These are phyloP conservation scores for Diaporthe longicolla DNA, from an alignment of 2,329 filamentous ascomycete genomes.

Conservation along the genomic window DNA sequence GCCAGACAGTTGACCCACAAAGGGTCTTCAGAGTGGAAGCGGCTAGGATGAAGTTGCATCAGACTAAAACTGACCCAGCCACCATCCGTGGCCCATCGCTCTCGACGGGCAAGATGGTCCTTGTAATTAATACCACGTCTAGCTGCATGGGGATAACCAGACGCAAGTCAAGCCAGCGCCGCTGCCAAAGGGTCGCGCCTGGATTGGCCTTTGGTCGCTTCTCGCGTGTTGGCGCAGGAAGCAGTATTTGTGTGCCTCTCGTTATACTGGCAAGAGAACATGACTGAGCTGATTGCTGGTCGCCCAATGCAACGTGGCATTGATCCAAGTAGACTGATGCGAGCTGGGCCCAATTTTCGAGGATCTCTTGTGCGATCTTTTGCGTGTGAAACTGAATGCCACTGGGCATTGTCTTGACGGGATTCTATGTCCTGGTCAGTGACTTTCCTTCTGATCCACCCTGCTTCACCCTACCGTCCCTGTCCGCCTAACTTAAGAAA, in stretches of 20 bases:
- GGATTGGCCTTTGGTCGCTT: background rate
- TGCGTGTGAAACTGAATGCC: constrained; percentile 6
- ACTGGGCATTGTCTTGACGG: background rate
- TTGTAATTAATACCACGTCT: background rate
- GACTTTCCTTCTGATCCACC: constrained; percentile 2
- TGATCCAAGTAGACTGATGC: constrained; percentile 14
- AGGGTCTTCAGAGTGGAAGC: constrained; percentile 26
- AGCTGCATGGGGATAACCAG: background rate
- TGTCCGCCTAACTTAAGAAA: constrained; percentile 23
- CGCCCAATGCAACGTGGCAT: constrained; percentile 23
- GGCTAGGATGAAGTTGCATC: constrained; percentile 32
- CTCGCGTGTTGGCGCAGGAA: constrained; percentile 17
- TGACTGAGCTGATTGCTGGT: constrained; percentile 3
- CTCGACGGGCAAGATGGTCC: background rate
- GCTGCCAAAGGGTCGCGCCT: background rate
- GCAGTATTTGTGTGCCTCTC: constrained; percentile 6
- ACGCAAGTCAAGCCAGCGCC: background rate
- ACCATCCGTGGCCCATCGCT: constrained; percentile 9
- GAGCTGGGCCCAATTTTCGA: constrained; percentile 8
- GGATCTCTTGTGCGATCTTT: background rate
- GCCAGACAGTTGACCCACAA: constrained; percentile 32
- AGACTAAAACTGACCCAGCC: constrained; percentile 35
- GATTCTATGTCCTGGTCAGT: constrained; percentile 28
- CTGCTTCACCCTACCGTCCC: constrained; percentile 6
- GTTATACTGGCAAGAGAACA: background rate